Conservation (phyloP, 495 filamentous ascomycete genomes). For the Echria macrotheca region DNA sequence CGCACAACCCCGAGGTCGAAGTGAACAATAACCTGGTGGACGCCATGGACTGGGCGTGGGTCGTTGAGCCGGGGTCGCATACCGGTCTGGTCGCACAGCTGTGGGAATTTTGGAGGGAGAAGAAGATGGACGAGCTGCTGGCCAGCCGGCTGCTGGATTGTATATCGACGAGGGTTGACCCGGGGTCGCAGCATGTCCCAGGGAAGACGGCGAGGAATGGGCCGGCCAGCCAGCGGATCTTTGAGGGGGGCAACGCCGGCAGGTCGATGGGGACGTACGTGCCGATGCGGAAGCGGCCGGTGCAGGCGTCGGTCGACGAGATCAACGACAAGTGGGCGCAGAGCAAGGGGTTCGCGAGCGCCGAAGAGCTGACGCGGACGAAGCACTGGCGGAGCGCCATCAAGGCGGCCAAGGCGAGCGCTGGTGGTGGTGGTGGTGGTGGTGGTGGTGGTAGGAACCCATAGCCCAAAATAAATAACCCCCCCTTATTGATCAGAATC, state of each 20-base stretch:
- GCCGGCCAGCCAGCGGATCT: conserved; percentile 52
- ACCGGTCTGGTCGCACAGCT: conserved; percentile 64
- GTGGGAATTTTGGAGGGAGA: conserved; percentile 76
- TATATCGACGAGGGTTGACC: conserved; percentile 48
- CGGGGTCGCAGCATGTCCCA: conserved; percentile 12
- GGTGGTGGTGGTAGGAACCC: no score
- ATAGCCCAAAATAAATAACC: conserved; percentile 18
- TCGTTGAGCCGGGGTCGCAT: conserved; percentile 53
- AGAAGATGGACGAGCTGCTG: conserved; percentile 85
- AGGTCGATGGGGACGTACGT: conserved; percentile 61
- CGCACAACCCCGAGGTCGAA: conserved; percentile 36
- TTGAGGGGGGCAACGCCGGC: conserved; percentile 61
- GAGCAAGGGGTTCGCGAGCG: conserved; percentile 54
- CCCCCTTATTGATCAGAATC: no score
- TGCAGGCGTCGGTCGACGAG: conserved; percentile 59
- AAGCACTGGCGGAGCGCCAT: conserved; percentile 31
- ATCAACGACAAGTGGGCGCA: conserved; percentile 73
- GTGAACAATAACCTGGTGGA: conserved; percentile 37
- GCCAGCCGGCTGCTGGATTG: conserved; percentile 61
- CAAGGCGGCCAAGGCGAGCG: conserved; percentile 26
- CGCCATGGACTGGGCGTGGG: conserved; percentile 73
- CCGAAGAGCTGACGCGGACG: conserved; percentile 38
- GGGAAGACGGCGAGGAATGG: conserved; percentile 14
- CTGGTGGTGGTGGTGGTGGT: no score
- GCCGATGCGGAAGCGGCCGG: conserved; percentile 60